phyloP scores from a whole-genome alignment of 139 green algal species.

The Haematococcus sp. region DNA sequence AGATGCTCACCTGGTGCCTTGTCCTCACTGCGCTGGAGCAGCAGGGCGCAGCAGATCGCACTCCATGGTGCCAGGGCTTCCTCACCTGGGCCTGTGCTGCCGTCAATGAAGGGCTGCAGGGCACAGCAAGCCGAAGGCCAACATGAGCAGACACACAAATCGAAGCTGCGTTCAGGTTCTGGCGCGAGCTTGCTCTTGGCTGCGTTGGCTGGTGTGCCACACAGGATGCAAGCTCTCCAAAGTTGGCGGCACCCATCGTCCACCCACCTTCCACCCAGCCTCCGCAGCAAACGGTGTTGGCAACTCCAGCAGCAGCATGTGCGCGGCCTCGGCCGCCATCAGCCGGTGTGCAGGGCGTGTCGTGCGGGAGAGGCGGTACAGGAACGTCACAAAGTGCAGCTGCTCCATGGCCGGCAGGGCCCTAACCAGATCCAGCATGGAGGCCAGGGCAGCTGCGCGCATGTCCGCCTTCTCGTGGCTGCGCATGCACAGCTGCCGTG shows the following conservation, averaged over 20 bases:
- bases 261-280: conserved; percentile 16
- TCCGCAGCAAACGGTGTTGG: conserved; percentile 39
- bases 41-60: conserved; percentile 48
- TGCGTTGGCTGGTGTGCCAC: no score
- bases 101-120: conserved; percentile 29
- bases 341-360: conserved; percentile 42
- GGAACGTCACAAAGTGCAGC: conserved; percentile 36
- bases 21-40: conserved; percentile 58
- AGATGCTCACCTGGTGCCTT: conserved; percentile 48
- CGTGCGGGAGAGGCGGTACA: conserved; percentile 35
- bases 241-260: not conserved
- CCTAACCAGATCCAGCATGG: conserved; percentile 27
- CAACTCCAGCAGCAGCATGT: conserved; percentile 45
- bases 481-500: conserved; percentile 52
- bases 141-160: no score
- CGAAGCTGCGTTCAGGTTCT: no score
- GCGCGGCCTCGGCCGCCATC: conserved; percentile 59
- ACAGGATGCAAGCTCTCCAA: not conserved
- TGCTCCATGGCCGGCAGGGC: conserved; percentile 32
- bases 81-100: conserved; percentile 18
- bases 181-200: no score
- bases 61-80: conserved; percentile 48
- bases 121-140: not conserved
- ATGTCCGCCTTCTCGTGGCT: conserved; percentile 59
- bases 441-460: conserved; percentile 38